A percentile compares a stretch with the other conserved stretches of the same genome.
phyloP scores from a whole-genome alignment of 441 rosid species.

The Dalechampia spathulata region DNA sequence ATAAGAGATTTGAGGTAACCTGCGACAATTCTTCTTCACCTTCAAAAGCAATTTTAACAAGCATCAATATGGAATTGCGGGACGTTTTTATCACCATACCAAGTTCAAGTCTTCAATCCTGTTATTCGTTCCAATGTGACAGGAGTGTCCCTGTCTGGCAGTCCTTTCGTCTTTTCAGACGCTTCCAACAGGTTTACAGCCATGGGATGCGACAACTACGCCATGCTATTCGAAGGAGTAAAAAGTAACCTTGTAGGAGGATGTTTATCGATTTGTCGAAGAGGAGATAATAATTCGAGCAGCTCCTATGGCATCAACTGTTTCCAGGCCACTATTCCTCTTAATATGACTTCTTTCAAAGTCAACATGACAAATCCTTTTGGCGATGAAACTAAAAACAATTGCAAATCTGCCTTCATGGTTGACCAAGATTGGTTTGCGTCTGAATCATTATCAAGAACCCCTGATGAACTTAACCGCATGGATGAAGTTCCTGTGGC shows the following conservation, averaged over 20 bases:
- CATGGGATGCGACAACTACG: constrained; percentile 11
- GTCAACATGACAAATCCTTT: constrained; percentile 4
- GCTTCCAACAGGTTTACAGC: constrained; percentile 5
- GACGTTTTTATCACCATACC: no score
- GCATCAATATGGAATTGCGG: constrained; percentile 6
- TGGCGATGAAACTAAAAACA: no score
- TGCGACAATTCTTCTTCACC: not conserved
- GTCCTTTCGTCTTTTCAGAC: constrained; percentile 7
- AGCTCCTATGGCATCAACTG: constrained; percentile 16
- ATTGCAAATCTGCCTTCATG: constrained; percentile 17
- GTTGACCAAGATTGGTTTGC: constrained; percentile 9
- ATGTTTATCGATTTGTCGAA: constrained; percentile 11
- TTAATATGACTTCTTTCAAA: not conserved
- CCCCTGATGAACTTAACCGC: not conserved
- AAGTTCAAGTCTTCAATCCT: constrained; percentile 3
- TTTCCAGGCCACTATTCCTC: constrained; percentile 17
- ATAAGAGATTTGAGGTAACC: constrained; percentile 2
- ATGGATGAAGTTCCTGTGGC: constrained; percentile 9
- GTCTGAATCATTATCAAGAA: not conserved
- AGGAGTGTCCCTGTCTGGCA: not conserved
- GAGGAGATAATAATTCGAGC: not conserved
- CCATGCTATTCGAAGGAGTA: not conserved
- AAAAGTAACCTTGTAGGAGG: not conserved
- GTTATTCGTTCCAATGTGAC: not conserved
- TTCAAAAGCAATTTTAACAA: constrained; percentile 1